Evolutionary conservation across 306 rosid species (phyloP).

Genomic region (Leucaena leucocephala): DNA sequence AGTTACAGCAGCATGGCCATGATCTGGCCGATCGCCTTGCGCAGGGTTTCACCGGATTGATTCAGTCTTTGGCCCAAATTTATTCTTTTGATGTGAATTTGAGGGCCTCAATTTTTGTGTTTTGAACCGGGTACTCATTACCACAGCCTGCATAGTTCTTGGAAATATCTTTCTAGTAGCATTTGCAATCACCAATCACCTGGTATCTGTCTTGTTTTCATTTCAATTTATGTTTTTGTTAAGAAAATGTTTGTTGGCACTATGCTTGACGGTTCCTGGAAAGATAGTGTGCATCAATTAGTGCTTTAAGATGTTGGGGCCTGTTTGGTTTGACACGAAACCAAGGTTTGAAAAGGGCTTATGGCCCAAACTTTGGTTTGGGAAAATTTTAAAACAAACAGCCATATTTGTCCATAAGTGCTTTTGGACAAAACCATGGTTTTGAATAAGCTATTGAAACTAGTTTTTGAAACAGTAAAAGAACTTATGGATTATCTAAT

Average conservation of each 20-base stretch:
- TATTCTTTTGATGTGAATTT: constrained; percentile 14
- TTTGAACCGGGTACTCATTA: constrained; percentile 79
- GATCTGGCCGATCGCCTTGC: too few relatives aligned
- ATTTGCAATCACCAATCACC: constrained; percentile 98
- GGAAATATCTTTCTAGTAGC: constrained; percentile 92
- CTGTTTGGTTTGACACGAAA: too few relatives aligned
- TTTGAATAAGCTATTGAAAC: too few relatives aligned
- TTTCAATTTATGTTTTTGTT: constrained; percentile 16
- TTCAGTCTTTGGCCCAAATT: not conserved
- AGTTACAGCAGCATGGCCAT: too few relatives aligned
- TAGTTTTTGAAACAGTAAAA: too few relatives aligned
- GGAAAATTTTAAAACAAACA: too few relatives aligned
- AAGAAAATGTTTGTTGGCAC: constrained; percentile 9
- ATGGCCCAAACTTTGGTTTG: too few relatives aligned
- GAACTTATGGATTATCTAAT: too few relatives aligned
- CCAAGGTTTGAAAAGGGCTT: too few relatives aligned
- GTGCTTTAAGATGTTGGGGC: constrained; percentile 3
- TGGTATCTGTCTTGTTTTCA: constrained; percentile 50
- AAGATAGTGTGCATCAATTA: not conserved
- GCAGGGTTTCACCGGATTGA: too few relatives aligned
- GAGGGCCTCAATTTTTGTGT: constrained; percentile 18
- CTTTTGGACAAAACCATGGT: too few relatives aligned
- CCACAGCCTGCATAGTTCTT: constrained; percentile 92
- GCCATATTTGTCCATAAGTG: too few relatives aligned
- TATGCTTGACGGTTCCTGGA: constrained; percentile 5